Percentiles rank a stretch among this genome's conserved stretches.
phyloP scores from a whole-genome alignment of 306 rosid species.

The Canavalia gladiata region DNA sequence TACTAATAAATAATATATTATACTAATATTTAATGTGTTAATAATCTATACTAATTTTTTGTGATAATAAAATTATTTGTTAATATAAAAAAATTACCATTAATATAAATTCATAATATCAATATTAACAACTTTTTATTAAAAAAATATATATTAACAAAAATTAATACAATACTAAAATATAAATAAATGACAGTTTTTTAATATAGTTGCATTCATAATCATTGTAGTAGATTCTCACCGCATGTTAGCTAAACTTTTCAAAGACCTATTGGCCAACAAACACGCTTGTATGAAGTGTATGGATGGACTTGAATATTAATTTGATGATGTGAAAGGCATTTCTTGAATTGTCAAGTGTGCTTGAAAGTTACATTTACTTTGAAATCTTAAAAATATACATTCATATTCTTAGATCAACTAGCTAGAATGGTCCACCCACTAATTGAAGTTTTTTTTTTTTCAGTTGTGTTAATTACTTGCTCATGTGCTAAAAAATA shows the following conservation, averaged over 20 bases:
- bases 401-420: conserved; percentile 45
- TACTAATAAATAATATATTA: too few relatives aligned
- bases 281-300: conserved; percentile 16
- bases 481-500: conserved; percentile 17
- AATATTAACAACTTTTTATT: too few relatives aligned
- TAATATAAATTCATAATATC: too few relatives aligned
- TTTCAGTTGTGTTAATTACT: conserved; percentile 12
- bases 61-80: too few relatives aligned
- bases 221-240: conserved; percentile 1
- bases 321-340: conserved; percentile 49
- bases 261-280: background rate
- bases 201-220: too few relatives aligned
- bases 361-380: conserved; percentile 56
- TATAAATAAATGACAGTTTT: too few relatives aligned
- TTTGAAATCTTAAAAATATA: conserved; percentile 37
- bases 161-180: too few relatives aligned
- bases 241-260: conserved; percentile 16
- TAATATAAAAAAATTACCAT: too few relatives aligned
- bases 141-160: too few relatives aligned
- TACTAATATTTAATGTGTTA: too few relatives aligned
- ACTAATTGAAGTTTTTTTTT: conserved; percentile 38
- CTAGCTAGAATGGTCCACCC: conserved; percentile 55
- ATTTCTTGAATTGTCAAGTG: conserved; percentile 45
- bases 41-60: too few relatives aligned
- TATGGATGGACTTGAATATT: conserved; percentile 38